Evolutionary conservation across 1,284 basidiomycete genomes (phyloP).

Genomic region (Fomes fomentarius): DNA sequence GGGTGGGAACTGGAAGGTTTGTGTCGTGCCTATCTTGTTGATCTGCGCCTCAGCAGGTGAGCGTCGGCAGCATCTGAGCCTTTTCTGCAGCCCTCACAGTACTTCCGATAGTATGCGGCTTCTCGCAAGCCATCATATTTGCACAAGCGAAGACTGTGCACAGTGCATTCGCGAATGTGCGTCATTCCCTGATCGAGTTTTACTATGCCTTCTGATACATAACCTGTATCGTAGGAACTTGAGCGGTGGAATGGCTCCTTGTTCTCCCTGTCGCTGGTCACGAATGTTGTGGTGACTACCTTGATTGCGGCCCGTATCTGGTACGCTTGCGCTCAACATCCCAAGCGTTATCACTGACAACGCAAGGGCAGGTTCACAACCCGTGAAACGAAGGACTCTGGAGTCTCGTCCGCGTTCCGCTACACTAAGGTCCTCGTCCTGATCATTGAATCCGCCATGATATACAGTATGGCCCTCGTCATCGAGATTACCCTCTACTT

Average conservation of each 20-base stretch:
- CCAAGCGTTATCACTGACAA: too few species aligned
- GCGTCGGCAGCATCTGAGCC: too few species aligned
- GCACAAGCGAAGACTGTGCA: conserved; percentile 36
- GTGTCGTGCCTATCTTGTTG: conserved; percentile 34
- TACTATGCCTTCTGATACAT: too few species aligned
- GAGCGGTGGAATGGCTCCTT: conserved; percentile 41
- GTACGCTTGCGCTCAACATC: too few species aligned
- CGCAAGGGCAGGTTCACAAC: conserved; percentile 32
- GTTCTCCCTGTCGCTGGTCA: conserved; percentile 41
- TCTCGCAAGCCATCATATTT: conserved; percentile 40
- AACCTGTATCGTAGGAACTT: conserved; percentile 10
- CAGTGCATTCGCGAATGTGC: conserved; percentile 36
- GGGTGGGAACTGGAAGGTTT: conserved; percentile 38
- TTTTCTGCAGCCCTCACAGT: too few species aligned
- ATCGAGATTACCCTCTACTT: conserved; percentile 44
- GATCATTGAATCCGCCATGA: conserved; percentile 43
- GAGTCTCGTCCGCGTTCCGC: conserved; percentile 24
- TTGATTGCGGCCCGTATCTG: conserved; percentile 41
- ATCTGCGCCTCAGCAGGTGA: conserved; percentile 39
- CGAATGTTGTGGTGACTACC: conserved; percentile 39
- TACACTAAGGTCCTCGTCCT: conserved; percentile 39
- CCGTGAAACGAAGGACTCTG: conserved; percentile 22
- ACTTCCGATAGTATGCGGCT: conserved; percentile 41
- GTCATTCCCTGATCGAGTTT: background rate
- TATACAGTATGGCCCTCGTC: conserved; percentile 42